Conservation (phyloP, 2,329 filamentous ascomycete genomes). For the Chaetomium olivaceum region DNA sequence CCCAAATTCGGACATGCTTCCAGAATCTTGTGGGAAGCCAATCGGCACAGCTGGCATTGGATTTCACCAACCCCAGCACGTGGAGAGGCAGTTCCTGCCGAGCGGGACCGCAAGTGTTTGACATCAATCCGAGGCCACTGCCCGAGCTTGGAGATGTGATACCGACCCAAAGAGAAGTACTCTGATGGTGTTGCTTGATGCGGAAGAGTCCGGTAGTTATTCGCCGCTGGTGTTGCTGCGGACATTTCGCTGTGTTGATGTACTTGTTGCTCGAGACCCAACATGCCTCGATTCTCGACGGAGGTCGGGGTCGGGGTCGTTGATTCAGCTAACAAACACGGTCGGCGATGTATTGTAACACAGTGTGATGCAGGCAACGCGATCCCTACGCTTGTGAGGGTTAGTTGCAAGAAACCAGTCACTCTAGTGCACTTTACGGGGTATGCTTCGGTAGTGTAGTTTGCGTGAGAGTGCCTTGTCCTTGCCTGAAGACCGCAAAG, state of each 20-base stretch:
- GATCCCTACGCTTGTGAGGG: conserved; percentile 24
- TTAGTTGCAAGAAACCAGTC: conserved; percentile 9
- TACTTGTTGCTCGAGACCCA: background rate
- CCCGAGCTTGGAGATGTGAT: background rate
- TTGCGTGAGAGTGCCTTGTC: background rate
- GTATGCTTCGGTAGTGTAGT: background rate
- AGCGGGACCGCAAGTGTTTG: background rate
- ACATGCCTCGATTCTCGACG: background rate
- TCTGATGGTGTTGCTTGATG: background rate
- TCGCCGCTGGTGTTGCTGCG: background rate
- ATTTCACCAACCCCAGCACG: background rate
- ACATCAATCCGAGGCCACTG: background rate
- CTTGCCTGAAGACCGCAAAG: background rate
- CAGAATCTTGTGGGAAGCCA: conserved; percentile 12
- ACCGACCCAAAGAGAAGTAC: background rate
- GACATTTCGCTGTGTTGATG: background rate
- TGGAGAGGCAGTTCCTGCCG: conserved; percentile 4
- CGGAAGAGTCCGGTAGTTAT: background rate
- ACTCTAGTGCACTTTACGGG: conserved; percentile 2
- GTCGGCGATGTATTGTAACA: conserved; percentile 1
- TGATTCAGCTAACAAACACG: conserved; percentile 4
- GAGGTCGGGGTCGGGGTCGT: background rate
- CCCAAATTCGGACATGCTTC: conserved; percentile 13
- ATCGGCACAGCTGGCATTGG: conserved; percentile 5
- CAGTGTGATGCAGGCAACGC: conserved; percentile 13